Base-by-base conservation (phyloP, 2,329 filamentous ascomycete species). In the Neocucurbitaria cava region DNA sequence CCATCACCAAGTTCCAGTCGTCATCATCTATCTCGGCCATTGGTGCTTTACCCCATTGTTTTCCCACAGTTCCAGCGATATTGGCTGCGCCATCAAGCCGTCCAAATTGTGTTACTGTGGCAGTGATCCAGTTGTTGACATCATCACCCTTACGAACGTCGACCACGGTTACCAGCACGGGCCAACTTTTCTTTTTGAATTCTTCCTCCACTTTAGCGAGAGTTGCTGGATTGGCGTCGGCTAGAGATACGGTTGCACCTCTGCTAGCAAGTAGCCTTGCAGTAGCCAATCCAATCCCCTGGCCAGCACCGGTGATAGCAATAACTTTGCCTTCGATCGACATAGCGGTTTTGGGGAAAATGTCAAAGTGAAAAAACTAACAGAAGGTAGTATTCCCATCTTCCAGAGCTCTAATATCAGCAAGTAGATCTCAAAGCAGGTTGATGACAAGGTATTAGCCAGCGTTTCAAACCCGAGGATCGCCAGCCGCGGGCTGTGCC, bases 231-330 rank as follows among this genome's bases (percentile, higher is more conserved):
- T 38, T n/a, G 17, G 17, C 35, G 35, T 38, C 35, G 35, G 9
- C 17, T 6, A 38, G 17, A 6, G 11, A 9, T 8, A 38, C 35
- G 11, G 35, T 38, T 17, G 11, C 35, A 9, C 35, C 35, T 28
- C 81, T 61, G 15, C 66, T 64, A 9, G 78, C 77, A 48, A 82
- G 77, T 8, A 76, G 68, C 31, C 76, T 68, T 2, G 80, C 78
- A 2, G 76, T 78, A 49, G 71, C 59, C 49, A 76, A 70, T 18
- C 80, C 81, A 50, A 83, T 82, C 58, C 80, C 80, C 78, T 52
- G 5, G n/a, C 55, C 58, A 3, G 46, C 58, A 5, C 54, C 55
- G 3, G 52, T 58, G 7, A 60, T 52, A 15, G 11, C 41, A 28
- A 46, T 44, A n/a, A 46, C 50, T 39, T 56, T 59, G 20, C 21